These are phyloP conservation scores for Clitopilus hobsonii DNA, from an alignment of 768 basidiomycete genomes.

Conservation along the genomic window DNA sequence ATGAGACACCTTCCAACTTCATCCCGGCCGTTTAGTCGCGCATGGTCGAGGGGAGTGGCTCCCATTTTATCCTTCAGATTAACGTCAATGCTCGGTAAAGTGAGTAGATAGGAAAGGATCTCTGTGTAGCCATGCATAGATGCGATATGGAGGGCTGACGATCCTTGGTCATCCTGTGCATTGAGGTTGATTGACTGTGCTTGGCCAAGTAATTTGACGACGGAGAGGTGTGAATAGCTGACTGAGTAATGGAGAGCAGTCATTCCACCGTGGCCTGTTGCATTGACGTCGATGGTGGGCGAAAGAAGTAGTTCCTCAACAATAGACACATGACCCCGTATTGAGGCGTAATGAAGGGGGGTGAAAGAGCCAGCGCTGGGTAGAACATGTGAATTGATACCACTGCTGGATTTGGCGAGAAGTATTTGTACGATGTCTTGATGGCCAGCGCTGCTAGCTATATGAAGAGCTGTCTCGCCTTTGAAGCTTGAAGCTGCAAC, in stretches of 20 bases:
- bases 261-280: not conserved
- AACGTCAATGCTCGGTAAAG: not conserved
- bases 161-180: not conserved
- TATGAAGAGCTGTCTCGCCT: too few relatives aligned
- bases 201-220: not conserved
- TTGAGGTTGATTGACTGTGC: not conserved
- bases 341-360: not conserved
- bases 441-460: too few relatives aligned
- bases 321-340: not conserved
- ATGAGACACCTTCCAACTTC: too few relatives aligned
- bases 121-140: not conserved
- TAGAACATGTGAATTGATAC: too few relatives aligned
- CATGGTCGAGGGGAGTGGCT: not conserved
- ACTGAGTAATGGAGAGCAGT: not conserved
- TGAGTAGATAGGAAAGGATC: not conserved
- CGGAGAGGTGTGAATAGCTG: not conserved
- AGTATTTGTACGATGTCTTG: too few relatives aligned
- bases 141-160: not conserved
- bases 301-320: not conserved
- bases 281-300: not conserved
- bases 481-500: too few relatives aligned
- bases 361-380: too few relatives aligned
- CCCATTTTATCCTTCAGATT: not conserved
- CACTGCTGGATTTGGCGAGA: too few relatives aligned
- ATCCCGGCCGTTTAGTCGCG: not conserved